Conservation (phyloP, 2,329 filamentous ascomycete genomes). For the Alternaria atra region DNA sequence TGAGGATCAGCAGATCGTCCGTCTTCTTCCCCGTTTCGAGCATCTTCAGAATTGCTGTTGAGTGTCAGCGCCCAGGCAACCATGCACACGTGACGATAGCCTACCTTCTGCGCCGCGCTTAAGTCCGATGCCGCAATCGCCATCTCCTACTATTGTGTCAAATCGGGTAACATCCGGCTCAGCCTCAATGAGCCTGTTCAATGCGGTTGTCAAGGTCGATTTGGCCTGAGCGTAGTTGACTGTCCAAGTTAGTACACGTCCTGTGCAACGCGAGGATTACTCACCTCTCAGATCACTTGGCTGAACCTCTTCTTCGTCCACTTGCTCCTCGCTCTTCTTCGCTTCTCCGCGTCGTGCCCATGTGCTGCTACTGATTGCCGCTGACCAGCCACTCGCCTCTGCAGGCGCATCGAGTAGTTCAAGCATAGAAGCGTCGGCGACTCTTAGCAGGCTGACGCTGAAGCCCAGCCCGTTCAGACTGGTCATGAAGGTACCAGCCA, state of each 20-base stretch:
- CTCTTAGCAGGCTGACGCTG: slow-evolving; percentile 71
- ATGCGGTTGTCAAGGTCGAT: slow-evolving; percentile 62
- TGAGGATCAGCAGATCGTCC: slow-evolving; percentile 67
- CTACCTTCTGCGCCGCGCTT: slow-evolving; percentile 81
- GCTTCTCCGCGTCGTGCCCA: slow-evolving; percentile 63
- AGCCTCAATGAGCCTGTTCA: slow-evolving; percentile 69
- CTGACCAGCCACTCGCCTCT: slow-evolving; percentile 73
- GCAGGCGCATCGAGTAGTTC: slow-evolving; percentile 73
- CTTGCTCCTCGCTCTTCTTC: slow-evolving; percentile 53
- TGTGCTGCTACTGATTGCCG: slow-evolving; percentile 66
- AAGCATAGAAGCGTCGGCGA: slow-evolving; percentile 72
- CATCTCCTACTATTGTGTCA: slow-evolving; percentile 86
- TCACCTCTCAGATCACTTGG: slow-evolving; percentile 64
- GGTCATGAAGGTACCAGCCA: slow-evolving; percentile 75
- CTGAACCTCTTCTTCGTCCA: slow-evolving; percentile 55
- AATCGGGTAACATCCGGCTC: slow-evolving; percentile 73
- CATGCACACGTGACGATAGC: slow-evolving; percentile 45
- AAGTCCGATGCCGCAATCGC: slow-evolving; percentile 87
- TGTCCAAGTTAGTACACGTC: slow-evolving; percentile 34
- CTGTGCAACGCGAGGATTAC: slow-evolving; percentile 24
- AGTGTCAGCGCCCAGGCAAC: slow-evolving; percentile 34
- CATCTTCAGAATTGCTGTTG: slow-evolving; percentile 54
- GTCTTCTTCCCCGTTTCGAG: slow-evolving; percentile 55
- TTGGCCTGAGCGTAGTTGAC: slow-evolving; percentile 63
- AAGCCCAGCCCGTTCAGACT: slow-evolving; percentile 77